phyloP scores from a whole-genome alignment of 2,329 filamentous ascomycete species.

The Ascochyta fabae region DNA sequence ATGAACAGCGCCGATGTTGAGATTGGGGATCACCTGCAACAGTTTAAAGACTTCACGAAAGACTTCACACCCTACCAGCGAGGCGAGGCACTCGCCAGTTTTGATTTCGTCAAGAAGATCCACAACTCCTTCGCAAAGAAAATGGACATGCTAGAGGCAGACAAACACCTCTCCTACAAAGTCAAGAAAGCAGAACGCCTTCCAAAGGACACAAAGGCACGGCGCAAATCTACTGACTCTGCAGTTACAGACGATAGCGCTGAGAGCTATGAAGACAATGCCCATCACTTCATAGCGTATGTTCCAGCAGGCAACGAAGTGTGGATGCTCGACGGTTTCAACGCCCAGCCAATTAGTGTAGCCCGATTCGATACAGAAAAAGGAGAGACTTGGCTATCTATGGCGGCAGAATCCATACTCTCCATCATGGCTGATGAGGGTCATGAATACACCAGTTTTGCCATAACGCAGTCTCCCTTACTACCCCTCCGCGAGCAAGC shows the following conservation, averaged over 20 bases:
- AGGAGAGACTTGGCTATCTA: conserved; percentile 67
- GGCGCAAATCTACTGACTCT: conserved; percentile 29
- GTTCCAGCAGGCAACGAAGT: conserved; percentile 76
- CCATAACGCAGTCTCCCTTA: conserved; percentile 73
- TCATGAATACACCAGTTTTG: conserved; percentile 78
- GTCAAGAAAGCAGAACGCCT: conserved; percentile 50
- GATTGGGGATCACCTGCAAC: conserved; percentile 72
- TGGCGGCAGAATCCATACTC: conserved; percentile 70
- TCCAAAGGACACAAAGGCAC: conserved; percentile 45
- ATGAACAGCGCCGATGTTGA: conserved; percentile 75
- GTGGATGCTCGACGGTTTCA: conserved; percentile 89
- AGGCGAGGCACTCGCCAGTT: conserved; percentile 76
- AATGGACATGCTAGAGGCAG: conserved; percentile 68
- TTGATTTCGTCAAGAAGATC: conserved; percentile 76
- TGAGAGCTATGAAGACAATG: conserved; percentile 63
- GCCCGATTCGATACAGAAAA: conserved; percentile 46
- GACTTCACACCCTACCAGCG: conserved; percentile 73
- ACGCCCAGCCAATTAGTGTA: conserved; percentile 71
- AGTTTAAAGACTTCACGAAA: conserved; percentile 76
- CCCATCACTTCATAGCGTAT: conserved; percentile 89
- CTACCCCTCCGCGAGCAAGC: conserved; percentile 54
- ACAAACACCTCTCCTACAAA: conserved; percentile 71
- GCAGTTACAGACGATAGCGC: conserved; percentile 49
- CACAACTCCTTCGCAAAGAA: conserved; percentile 87
- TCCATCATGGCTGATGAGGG: conserved; percentile 70